Evolutionary conservation across 352 stramenopile genomes (phyloP).

Genomic region (Phytophthora colocasiae): DNA sequence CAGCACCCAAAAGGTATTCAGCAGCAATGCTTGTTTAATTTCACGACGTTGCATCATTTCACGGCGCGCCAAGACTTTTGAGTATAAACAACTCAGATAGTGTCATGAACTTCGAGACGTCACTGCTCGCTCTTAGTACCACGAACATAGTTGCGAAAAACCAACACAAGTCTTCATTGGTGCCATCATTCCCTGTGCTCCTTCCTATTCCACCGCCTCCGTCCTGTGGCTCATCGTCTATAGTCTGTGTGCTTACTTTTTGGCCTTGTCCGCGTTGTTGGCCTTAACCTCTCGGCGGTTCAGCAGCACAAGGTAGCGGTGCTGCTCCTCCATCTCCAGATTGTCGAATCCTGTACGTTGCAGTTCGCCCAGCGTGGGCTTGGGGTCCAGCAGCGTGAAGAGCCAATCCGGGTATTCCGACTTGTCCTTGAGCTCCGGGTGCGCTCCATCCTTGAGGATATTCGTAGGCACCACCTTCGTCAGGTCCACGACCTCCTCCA

Average conservation of each 20-base stretch:
- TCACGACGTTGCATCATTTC: background rate
- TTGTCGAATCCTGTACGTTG: constrained; percentile 85
- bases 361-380: constrained; percentile 79
- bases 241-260: constrained; percentile 69
- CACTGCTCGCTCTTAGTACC: background rate
- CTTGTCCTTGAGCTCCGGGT: constrained; percentile 84
- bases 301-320: constrained; percentile 76
- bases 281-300: constrained; percentile 78
- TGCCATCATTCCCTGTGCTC: constrained; percentile 5
- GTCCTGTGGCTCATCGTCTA: constrained; percentile 18
- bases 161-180: constrained; percentile 27
- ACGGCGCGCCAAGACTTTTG: constrained; percentile 5
- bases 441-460: constrained; percentile 85
- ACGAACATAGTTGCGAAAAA: constrained; percentile 13
- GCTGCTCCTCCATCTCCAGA: constrained; percentile 78
- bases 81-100: background rate
- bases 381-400: constrained; percentile 78
- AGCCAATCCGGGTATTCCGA: constrained; percentile 87
- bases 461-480: constrained; percentile 81
- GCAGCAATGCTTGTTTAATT: constrained; percentile 14
- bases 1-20: constrained; percentile 1
- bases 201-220: constrained; percentile 9
- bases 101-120: constrained; percentile 3
- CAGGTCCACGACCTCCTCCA: constrained; percentile 82
- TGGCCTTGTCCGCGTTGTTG: constrained; percentile 84